Conservation (phyloP, 2,329 filamentous ascomycete species). For the Ceratocystis cubensis region DNA sequence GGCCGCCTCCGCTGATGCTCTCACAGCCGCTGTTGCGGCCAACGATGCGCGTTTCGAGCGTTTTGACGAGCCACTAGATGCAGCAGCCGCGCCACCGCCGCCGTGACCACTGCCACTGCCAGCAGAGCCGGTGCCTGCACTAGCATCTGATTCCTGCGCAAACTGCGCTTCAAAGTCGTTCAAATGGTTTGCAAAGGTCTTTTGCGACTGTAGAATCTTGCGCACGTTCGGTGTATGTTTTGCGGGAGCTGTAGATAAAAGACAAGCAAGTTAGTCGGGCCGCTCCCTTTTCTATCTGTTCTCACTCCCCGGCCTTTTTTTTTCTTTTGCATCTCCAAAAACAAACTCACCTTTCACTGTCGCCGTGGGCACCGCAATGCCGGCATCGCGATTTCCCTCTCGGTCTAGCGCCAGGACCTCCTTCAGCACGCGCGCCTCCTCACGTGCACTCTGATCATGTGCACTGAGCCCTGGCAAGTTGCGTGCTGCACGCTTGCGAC, state of each 20-base stretch:
- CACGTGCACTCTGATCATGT: conserved; percentile 63
- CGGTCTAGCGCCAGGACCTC: conserved; percentile 72
- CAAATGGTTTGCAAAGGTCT: conserved; percentile 72
- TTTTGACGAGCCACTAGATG: conserved; percentile 11
- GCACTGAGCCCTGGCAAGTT: conserved; percentile 39
- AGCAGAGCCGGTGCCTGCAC: conserved; percentile 5
- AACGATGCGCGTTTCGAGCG: conserved; percentile 18
- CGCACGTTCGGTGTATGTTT: conserved; percentile 59
- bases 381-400: conserved; percentile 61
- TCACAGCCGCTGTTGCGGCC: conserved; percentile 29
- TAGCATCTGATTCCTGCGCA: conserved; percentile 26
- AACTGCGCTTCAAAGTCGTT: conserved; percentile 62
- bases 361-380: conserved; percentile 51
- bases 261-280: background rate
- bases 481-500: conserved; percentile 61
- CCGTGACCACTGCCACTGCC: background rate
- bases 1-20: conserved; percentile 15
- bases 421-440: conserved; percentile 68
- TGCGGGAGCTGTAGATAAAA: conserved; percentile 6
- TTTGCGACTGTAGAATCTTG: conserved; percentile 66
- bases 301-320: background rate
- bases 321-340: background rate
- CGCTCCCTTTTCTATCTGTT: background rate
- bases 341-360: conserved; percentile 34
- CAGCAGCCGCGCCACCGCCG: background rate